phyloP scores from a whole-genome alignment of 768 basidiomycete species.

The Pulveroboletus frians region DNA sequence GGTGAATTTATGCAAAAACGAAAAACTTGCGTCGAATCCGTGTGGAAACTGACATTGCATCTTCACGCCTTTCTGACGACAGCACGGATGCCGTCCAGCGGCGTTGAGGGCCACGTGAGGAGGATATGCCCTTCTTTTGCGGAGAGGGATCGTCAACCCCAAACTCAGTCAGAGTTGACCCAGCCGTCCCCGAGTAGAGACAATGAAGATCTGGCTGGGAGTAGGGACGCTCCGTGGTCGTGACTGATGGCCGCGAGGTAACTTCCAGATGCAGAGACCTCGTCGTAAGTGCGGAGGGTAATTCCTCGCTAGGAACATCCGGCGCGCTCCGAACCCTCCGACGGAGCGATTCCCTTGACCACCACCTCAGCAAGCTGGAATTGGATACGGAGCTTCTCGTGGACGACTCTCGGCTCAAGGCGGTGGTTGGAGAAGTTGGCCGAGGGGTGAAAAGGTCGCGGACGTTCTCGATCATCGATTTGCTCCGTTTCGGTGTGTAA shows the following conservation, averaged over 20 bases:
- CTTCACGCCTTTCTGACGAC: constrained; percentile 12
- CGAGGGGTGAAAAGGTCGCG: constrained; percentile 54
- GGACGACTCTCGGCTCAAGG: constrained; percentile 27
- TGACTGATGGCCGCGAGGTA: constrained; percentile 6
- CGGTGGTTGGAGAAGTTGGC: constrained; percentile 36
- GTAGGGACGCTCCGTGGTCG: constrained; percentile 20
- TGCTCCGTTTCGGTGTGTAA: constrained; percentile 38
- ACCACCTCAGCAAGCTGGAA: constrained; percentile 40
- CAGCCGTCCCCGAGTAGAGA: constrained; percentile 16
- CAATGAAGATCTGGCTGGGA: constrained; percentile 30
- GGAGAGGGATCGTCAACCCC: constrained; percentile 15
- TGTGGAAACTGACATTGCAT: constrained; percentile 11
- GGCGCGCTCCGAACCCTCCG: constrained; percentile 51
- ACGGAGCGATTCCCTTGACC: constrained; percentile 46
- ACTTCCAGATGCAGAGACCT: constrained; percentile 21
- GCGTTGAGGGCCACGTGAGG: constrained; percentile 18
- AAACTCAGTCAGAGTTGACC: constrained; percentile 19
- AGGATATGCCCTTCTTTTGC: constrained; percentile 11
- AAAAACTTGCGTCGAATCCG: constrained; percentile 30
- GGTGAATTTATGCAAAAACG: constrained; percentile 35
- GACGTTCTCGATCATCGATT: constrained; percentile 60
- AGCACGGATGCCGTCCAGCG: constrained; percentile 18
- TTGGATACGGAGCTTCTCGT: constrained; percentile 25
- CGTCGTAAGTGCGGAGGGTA: constrained; percentile 24
- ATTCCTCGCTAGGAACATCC: constrained; percentile 34